Evolutionary conservation across 108 stramenopile species (phyloP), one percentile per base, ranked within the genome.

Genomic region (Fistulifera pelliculosa): DNA sequence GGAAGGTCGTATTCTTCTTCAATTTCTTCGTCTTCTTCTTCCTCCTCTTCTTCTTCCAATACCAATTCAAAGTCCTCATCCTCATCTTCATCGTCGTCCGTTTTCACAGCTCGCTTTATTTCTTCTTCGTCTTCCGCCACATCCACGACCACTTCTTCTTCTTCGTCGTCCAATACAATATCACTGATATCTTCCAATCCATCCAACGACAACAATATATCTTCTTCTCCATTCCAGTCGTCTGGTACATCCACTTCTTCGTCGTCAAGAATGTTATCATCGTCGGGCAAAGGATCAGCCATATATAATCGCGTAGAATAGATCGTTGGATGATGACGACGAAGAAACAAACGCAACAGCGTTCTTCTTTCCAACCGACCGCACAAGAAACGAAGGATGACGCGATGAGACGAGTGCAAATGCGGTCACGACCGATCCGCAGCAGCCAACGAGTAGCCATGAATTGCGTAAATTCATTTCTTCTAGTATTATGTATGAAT

Each of bases 1-100:
- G n/a, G n/a, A n/a, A n/a, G n/a, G n/a, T 98, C 96, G 3, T 95
- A 73, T 70, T 99, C 98, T 65, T 93, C 95, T 74, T 94, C 94
- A 58, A 49, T 74, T 63, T 49, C 69, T 69, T 83, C 62, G 58
- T 81, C 69, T 27, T 74, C 75, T 8, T 70, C 54, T 7, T 80
- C 64, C 47, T 85, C 85, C 0, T 87, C 79, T 21, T 87, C 77
- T 15, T 83, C 71, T 19, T 57, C 56, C 12, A 40, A 17, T 16
- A 25, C 54, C 7, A 44, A 42, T 21, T n/a, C 42, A 2, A 44
- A 24, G 7, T 57, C 56, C 18, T 38, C 19, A 21, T 44, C 28
- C 64, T 81, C 39, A 87, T 59, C 5, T 77, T 66, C 2, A 75
- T 77, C 53, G 87, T 83, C 48, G 87, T 88, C 35, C 73, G 71